Evolutionary conservation across 805 yeast genomes (phyloP), one percentile per base, ranked within the genome.

Genomic region (Kurtzmaniella cleridarum): DNA sequence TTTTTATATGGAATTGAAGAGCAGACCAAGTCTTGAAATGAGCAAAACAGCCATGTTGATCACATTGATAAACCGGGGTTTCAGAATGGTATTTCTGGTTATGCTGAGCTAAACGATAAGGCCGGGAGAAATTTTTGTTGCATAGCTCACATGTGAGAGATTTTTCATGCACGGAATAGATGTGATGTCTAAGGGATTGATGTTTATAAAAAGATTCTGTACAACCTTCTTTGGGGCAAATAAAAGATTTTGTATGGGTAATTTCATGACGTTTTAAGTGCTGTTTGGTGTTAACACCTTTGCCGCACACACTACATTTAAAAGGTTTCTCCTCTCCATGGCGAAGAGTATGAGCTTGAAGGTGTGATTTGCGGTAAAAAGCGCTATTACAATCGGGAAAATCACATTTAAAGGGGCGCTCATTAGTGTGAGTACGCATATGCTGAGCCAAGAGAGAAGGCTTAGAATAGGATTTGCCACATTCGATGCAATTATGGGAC

Each of bases 371-470:
- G 38, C 96, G 71, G 13, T 78, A 66, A 53, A 88, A 93, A 0
- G 81, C 57, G 44, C 76, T 76, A 1, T 61, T 67, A 59, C 98
- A 93, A 3, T 59, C 65, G 2, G 60, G 55, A 12, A 64, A 66
- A 5, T 66, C 61, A 58, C 96, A 85, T 28, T 57, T 59, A 53
- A 75, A 89, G 0, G 96, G 95, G 42, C 95, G 72, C 46, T 84
- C 91, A 45, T 78, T 76, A 3, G 88, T 77, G 58, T 89, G 97
- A 1, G 89, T 70, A 47, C 89, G 71, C 56, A 71, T 63, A 59
- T 89, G 98, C 51, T 87, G 96, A 27, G 81, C 85, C 36, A 93
- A 65, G 9, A 88, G 67, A 1, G 95, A 81, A 0, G 97, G 97
- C 35, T 91, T 71, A 5, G 84, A 66, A 51, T 88, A 91, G 1